Percentiles rank a stretch among this genome's conserved stretches.
These are phyloP conservation scores for Lachnellula suecica DNA, from an alignment of 2,329 filamentous ascomycete species.

Conservation along the genomic window DNA sequence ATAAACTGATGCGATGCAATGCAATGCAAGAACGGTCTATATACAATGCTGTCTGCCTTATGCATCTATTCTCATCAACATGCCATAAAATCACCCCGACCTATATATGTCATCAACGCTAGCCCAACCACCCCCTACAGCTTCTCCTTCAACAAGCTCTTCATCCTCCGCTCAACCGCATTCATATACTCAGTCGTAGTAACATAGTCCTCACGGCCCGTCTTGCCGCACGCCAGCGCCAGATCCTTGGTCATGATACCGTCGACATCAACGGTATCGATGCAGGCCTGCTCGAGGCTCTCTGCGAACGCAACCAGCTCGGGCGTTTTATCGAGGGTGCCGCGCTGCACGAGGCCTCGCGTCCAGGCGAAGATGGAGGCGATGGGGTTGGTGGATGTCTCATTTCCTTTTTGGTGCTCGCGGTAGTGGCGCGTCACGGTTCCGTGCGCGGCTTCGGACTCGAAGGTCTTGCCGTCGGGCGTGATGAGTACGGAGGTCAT, in stretches of 20 bases:
- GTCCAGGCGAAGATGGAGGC: conserved; percentile 99
- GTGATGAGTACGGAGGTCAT: conserved; percentile 99
- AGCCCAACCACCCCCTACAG: conserved; percentile 43
- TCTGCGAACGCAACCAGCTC: conserved; percentile 91
- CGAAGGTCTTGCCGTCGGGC: conserved; percentile 93
- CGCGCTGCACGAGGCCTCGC: conserved; percentile 87
- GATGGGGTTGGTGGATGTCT: conserved; percentile 98
- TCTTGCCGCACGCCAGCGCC: conserved; percentile 91
- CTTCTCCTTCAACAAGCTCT: conserved; percentile 76
- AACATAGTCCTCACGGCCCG: conserved; percentile 79
- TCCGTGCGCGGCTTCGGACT: conserved; percentile 96
- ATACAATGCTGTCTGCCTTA: conserved; percentile 6
- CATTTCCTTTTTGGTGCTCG: conserved; percentile 96
- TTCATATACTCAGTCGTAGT: conserved; percentile 90
- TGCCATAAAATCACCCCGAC: neutral
- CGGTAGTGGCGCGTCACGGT: conserved; percentile 98
- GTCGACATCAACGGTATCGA: conserved; percentile 91
- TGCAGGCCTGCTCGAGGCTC: conserved; percentile 85
- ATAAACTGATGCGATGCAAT: neutral
- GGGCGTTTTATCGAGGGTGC: conserved; percentile 88
- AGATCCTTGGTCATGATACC: conserved; percentile 99
- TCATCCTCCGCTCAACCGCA: conserved; percentile 88
- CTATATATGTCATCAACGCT: neutral
- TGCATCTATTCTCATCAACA: conserved; percentile 4
- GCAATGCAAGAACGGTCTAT: conserved; percentile 11